Evolutionary conservation across 2,329 filamentous ascomycete genomes (phyloP).

Genomic region (Lasiodiplodia hormozganensis): DNA sequence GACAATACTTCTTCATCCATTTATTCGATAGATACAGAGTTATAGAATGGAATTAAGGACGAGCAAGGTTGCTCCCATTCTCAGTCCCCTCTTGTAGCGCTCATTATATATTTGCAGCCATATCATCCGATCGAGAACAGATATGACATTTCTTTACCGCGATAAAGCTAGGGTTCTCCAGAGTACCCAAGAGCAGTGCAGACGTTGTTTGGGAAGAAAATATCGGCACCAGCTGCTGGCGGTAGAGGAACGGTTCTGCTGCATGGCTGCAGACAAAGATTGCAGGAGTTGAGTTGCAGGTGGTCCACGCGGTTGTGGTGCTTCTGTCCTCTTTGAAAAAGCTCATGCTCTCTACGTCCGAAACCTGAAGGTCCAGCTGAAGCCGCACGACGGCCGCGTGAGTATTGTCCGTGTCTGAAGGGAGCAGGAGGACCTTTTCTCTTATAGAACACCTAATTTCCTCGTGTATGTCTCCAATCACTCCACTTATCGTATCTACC

Average conservation of each 20-base stretch:
- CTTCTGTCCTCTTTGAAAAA: neutral
- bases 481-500: neutral
- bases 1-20: neutral
- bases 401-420: neutral
- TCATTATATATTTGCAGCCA: no score
- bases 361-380: neutral
- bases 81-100: no score
- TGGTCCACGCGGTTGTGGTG: neutral
- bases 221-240: neutral
- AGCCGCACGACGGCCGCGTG: neutral
- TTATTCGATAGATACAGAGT: neutral
- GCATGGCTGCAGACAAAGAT: neutral
- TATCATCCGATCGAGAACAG: no score
- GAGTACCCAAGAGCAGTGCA: neutral
- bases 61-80: no score
- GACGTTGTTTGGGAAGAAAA: neutral
- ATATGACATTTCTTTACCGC: no score
- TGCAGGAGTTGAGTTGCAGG: neutral
- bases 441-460: neutral
- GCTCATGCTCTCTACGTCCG: neutral
- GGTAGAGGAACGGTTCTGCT: neutral
- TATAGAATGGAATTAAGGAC: neutral
- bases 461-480: neutral
- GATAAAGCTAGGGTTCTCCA: no score
- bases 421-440: neutral